Base-by-base conservation (phyloP, 2,329 filamentous ascomycete genomes). In the Alternaria postmessia region DNA sequence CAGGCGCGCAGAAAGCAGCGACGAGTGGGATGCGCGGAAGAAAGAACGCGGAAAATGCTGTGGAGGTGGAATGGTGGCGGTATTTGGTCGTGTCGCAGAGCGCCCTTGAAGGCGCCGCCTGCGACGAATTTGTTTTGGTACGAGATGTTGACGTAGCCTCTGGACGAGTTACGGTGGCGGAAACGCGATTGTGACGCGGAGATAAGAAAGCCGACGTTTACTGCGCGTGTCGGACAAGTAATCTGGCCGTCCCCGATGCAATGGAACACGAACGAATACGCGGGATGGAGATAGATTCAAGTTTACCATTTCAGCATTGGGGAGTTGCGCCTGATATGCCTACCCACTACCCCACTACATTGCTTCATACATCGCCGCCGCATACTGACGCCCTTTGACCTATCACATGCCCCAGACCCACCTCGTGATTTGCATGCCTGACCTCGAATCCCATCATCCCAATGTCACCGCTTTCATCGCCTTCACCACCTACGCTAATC, bases 1-100 rank as follows among this genome's bases (percentile, higher is more conserved):
- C 67, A 77, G 70, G 69, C 75, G 76, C 67, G 46, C 51, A n/a
- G 53, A 44, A 32, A 57, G 53, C 38, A 38, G 32, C 44, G 18
- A 36, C 18, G 22, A 12, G 20, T 30, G 32, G 5, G 44, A 39
- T 6, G 32, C 22, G 16, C 32, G 24, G 5, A 38, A 44, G 8
- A 32, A 30, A 22, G 39, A n/a, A n/a, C 22, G 52, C 39, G 52
- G 34, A 16, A 22, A 44, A 20, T 11, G n/a, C 11, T 6, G 9
- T 47, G 9, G 26, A 26, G 53, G 53, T 14, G 57, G 57, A 52
- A 60, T 60, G 47, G 34, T 60, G 75, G 73, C 69, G 67, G 59
- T 66, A 52, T 59, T 63, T 54, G 58, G 32, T 32, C 16, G 43
- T 44, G 58, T 65, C 63, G 62, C 66, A 63, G 41, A 58, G 49